A percentile compares a stretch with the other conserved stretches of the same genome.
Evolutionary conservation across 1,284 basidiomycete genomes (phyloP).

Genomic region (Apiotrichum sp.): DNA sequence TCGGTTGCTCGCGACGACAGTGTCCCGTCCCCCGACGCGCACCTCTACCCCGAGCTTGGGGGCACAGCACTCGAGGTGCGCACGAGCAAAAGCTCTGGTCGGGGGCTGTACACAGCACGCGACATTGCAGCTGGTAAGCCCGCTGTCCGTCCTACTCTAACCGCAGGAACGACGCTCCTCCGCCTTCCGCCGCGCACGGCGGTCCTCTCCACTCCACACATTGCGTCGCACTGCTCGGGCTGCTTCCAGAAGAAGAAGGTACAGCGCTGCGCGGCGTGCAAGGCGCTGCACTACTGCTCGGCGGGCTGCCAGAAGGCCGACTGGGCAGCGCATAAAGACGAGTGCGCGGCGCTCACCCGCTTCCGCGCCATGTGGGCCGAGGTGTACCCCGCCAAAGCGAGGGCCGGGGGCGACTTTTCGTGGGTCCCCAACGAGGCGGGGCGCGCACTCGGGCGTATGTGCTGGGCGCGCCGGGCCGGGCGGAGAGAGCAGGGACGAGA

Average conservation of each 20-base stretch:
- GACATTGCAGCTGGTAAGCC: slow-evolving; percentile 21
- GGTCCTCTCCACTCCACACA: slow-evolving; percentile 60
- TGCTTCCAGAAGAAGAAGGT: slow-evolving; percentile 17
- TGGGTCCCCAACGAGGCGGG: slow-evolving; percentile 62
- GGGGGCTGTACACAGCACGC: slow-evolving; percentile 29
- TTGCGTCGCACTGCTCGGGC: slow-evolving; percentile 55
- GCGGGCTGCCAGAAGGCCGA: slow-evolving; percentile 65
- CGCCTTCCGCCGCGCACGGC: slow-evolving; percentile 57
- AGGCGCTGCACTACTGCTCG: slow-evolving; percentile 64
- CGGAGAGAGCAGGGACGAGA: slow-evolving; percentile 44
- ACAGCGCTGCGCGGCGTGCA: slow-evolving; percentile 67
- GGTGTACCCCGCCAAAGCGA: slow-evolving; percentile 13
- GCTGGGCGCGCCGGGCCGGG: slow-evolving; percentile 60
- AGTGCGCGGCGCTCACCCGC: slow-evolving; percentile 63
- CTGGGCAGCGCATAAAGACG: slow-evolving; percentile 68
- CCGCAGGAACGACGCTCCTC: slow-evolving; percentile 58
- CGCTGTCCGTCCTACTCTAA: not conserved
- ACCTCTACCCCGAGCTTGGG: slow-evolving; percentile 5
- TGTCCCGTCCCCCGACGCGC: not conserved
- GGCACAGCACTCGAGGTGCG: slow-evolving; percentile 24
- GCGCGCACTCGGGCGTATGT: slow-evolving; percentile 65
- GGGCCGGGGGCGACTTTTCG: slow-evolving; percentile 23
- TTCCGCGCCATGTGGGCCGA: slow-evolving; percentile 19
- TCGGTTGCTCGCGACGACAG: not conserved
- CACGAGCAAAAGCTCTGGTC: slow-evolving; percentile 14